Evolutionary conservation across 352 stramenopile species (phyloP).

Genomic region (Globisporangium viniferum): DNA sequence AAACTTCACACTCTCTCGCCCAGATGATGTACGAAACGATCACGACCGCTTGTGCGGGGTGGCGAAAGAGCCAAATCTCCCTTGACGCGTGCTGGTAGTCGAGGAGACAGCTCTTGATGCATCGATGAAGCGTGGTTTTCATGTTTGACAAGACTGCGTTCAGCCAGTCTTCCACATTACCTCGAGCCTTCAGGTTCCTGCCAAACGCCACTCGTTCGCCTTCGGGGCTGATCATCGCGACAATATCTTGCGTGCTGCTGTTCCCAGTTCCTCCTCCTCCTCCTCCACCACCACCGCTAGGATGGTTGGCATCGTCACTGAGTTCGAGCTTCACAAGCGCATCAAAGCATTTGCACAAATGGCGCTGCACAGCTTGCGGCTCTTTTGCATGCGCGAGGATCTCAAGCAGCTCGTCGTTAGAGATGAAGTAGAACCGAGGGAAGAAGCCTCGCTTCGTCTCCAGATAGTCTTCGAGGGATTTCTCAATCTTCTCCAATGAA

Average conservation of each 20-base stretch:
- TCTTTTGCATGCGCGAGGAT: constrained; percentile 82
- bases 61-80: constrained; percentile 82
- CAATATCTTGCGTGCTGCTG: constrained; percentile 47
- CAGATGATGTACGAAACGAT: constrained; percentile 90
- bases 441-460: constrained; percentile 84
- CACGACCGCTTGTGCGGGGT: constrained; percentile 89
- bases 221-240: constrained; percentile 80
- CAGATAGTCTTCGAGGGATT: constrained; percentile 80
- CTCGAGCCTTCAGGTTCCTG: constrained; percentile 72
- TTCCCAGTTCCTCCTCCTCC: neutral
- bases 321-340: constrained; percentile 77
- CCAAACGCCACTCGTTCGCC: constrained; percentile 77
- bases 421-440: constrained; percentile 87
- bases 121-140: constrained; percentile 59
- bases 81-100: constrained; percentile 86
- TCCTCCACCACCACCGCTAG: neutral
- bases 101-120: constrained; percentile 73
- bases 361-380: constrained; percentile 69
- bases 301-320: constrained; percentile 33
- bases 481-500: constrained; percentile 71
- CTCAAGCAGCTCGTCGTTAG: constrained; percentile 84
- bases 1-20: constrained; percentile 67
- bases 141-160: constrained; percentile 72
- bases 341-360: constrained; percentile 86
- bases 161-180: constrained; percentile 88